These are phyloP conservation scores for Colletotrichum graminicola DNA, from an alignment of 2,329 filamentous ascomycete species.

Conservation along the genomic window DNA sequence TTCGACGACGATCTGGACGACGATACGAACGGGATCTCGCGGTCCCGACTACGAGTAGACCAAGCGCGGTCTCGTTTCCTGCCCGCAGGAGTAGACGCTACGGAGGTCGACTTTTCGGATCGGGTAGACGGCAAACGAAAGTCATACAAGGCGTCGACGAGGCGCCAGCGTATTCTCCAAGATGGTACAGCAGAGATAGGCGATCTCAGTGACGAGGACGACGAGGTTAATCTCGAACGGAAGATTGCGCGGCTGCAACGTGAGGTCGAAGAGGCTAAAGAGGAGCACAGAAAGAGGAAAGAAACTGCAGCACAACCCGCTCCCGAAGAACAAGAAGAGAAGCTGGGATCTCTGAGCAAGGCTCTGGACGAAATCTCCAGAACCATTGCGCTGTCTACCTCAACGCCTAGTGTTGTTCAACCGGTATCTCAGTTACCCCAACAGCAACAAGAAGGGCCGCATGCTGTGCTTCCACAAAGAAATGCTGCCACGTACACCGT, in stretches of 20 bases:
- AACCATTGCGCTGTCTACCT: conserved; percentile 46
- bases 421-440: conserved; percentile 16
- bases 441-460: conserved; percentile 43
- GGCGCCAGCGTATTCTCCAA: conserved; percentile 72
- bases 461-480: conserved; percentile 42
- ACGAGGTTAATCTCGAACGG: conserved; percentile 77
- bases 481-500: conserved; percentile 67
- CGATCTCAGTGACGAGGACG: conserved; percentile 80
- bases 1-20: conserved; percentile 73
- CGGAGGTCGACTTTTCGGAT: conserved; percentile 89
- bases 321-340: conserved; percentile 61
- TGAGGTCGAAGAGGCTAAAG: conserved; percentile 82
- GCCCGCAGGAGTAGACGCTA: conserved; percentile 79
- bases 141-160: conserved; percentile 82
- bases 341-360: conserved; percentile 77
- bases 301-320: conserved; percentile 58
- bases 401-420: conserved; percentile 39
- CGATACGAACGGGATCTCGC: conserved; percentile 77
- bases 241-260: conserved; percentile 86
- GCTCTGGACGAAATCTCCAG: conserved; percentile 75
- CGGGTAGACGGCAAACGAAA: conserved; percentile 85
- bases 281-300: conserved; percentile 68
- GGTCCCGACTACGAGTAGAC: conserved; percentile 79
- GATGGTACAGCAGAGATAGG: conserved; percentile 77
- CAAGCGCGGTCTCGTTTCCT: conserved; percentile 85